A percentile compares a stretch with the other conserved stretches of the same genome.
Conservation (phyloP, 140 eudicot species). For the Cichorium intybus region DNA sequence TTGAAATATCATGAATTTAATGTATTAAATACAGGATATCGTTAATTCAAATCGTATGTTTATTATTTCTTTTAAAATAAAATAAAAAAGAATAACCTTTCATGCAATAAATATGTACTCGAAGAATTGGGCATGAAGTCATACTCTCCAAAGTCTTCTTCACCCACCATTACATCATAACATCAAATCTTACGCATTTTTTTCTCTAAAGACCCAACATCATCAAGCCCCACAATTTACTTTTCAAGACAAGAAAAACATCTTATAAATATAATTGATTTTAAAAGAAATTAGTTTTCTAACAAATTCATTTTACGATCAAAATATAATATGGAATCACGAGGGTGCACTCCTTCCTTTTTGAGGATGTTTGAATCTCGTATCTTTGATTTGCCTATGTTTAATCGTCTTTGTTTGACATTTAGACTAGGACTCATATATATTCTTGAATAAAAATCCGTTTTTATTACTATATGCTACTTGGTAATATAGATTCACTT, state of each 20-base stretch:
- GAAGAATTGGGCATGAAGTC: constrained; percentile 33
- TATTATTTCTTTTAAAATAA: background rate
- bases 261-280: background rate
- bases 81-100: background rate
- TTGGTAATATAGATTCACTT: background rate
- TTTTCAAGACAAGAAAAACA: background rate
- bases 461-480: background rate
- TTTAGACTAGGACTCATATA: no score
- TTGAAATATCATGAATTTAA: no score
- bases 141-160: constrained; percentile 35
- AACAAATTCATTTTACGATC: background rate
- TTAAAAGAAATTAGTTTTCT: no score
- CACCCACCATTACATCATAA: constrained; percentile 37
- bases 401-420: no score
- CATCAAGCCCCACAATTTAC: background rate
- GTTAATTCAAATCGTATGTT: no score
- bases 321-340: no score
- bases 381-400: no score
- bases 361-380: no score
- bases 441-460: background rate
- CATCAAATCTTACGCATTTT: constrained; percentile 12
- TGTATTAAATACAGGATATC: no score
- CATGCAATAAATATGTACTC: constrained; percentile 21
- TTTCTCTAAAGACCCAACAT: background rate
- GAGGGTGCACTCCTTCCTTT: no score